Evolutionary conservation across 2,329 filamentous ascomycete species (phyloP), one percentile per base, ranked within the genome.

Genomic region (Hypomyces perniciosus): DNA sequence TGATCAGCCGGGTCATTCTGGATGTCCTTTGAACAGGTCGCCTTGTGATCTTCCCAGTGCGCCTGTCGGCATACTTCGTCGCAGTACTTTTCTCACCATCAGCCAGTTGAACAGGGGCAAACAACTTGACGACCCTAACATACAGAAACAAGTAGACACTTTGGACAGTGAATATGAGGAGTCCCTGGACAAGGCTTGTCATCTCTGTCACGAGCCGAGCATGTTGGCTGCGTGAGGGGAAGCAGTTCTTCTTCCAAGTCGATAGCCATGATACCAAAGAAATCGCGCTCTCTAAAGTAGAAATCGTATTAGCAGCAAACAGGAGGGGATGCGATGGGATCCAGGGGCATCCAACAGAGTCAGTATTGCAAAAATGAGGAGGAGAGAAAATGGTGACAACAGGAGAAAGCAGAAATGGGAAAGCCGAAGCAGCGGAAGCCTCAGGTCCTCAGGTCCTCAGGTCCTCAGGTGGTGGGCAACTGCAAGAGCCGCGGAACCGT

Each of bases 111-210:
- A n/a, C 37, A 29, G 5, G 9, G 38, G 20, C 9, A 6, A 33
- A 38, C 2, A 29, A 27, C 12, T 30, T 7, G 20, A 29, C n/a
- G 9, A 8, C 6, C 9, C 8, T 20, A 13, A 52, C 59, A 20
- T 52, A 61, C 61, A 26, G 56, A 53, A 8, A 61, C 40, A 8
- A 62, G 50, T 12, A 54, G 48, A 31, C 61, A 62, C 20, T 35
- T 43, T 5, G 52, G 52, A 9, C 61, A 62, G 6, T 51, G 28
- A 5, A 60, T 50, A 8, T 13, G 7, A 2, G 59, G 50, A 8
- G 45, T 6, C 1, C 7, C 20, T 4, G 12, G 2, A 35, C 59
- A 62, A 12, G 44, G 41, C 0, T 28, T 7, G 2, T 44, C 50
- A 3, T 35, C 26, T 4, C 31, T 26, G 37, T 35, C 12, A 12